Evolutionary conservation across 768 basidiomycete genomes (phyloP).

Genomic region (Lentinula edodes): DNA sequence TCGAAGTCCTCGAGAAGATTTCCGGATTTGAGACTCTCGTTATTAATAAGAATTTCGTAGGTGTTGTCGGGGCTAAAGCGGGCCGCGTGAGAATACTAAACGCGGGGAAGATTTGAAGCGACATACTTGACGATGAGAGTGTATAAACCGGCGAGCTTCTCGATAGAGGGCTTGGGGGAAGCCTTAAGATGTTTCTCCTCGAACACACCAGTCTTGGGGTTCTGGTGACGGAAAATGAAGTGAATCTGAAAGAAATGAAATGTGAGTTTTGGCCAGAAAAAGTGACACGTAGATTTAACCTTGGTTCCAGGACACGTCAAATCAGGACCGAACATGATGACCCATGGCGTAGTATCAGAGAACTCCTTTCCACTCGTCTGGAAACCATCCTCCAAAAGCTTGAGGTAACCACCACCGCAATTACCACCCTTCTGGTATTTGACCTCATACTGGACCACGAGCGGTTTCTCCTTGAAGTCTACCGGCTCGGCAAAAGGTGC

Average conservation of each 20-base stretch:
- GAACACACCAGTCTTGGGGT: constrained; percentile 84
- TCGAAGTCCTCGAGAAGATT: constrained; percentile 90
- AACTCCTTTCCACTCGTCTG: constrained; percentile 92
- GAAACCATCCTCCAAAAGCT: constrained; percentile 91
- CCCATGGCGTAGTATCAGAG: constrained; percentile 90
- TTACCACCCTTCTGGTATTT: constrained; percentile 99
- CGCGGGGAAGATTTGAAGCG: background rate
- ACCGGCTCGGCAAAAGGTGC: constrained; percentile 78
- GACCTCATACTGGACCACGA: constrained; percentile 98
- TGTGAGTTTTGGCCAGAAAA: constrained; percentile 1
- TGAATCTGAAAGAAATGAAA: constrained; percentile 56
- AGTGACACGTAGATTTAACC: constrained; percentile 33
- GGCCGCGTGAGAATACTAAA: background rate
- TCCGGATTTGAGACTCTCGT: constrained; percentile 73
- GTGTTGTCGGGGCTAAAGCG: constrained; percentile 80
- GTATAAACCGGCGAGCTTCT: constrained; percentile 90
- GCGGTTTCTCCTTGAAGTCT: constrained; percentile 76
- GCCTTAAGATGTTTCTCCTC: constrained; percentile 95
- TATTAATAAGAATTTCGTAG: constrained; percentile 88
- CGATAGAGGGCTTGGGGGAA: constrained; percentile 80
- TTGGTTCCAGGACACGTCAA: constrained; percentile 89
- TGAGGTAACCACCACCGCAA: constrained; percentile 98
- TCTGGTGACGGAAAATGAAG: constrained; percentile 99
- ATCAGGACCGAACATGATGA: constrained; percentile 98
- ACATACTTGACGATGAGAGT: constrained; percentile 88